Conservation (phyloP, 202 grass and related monocot species). For the Musa balbisiana region DNA sequence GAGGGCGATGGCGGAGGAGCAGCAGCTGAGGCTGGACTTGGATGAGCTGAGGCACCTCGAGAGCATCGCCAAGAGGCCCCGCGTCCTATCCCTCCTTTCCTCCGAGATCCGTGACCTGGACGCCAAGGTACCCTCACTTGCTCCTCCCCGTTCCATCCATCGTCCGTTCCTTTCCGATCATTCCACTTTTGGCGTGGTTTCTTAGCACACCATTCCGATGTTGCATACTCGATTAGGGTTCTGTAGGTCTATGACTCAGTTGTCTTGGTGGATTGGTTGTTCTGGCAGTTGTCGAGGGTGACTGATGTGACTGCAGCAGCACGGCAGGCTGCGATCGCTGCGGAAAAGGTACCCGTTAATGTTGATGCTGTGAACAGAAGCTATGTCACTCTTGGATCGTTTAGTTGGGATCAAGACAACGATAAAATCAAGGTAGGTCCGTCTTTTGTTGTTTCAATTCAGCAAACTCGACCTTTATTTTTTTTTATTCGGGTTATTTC, state of each 20-base stretch:
- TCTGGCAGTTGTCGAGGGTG: conserved; percentile 30
- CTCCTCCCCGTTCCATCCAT: background rate
- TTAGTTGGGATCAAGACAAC: conserved; percentile 86
- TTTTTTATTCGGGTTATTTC: background rate
- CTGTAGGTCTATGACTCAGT: no score
- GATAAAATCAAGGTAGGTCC: conserved; percentile 70
- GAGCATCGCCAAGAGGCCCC: conserved; percentile 53
- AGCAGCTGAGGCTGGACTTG: conserved; percentile 51
- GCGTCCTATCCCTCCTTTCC: conserved; percentile 53
- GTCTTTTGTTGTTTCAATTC: background rate
- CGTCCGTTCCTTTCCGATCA: background rate
- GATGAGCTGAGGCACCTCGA: conserved; percentile 71
- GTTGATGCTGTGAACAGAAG: conserved; percentile 24
- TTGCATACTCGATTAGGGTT: background rate
- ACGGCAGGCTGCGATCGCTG: background rate
- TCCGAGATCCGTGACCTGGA: conserved; percentile 65
- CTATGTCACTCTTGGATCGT: conserved; percentile 63
- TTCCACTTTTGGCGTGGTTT: no score
- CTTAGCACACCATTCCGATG: background rate
- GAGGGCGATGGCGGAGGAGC: conserved; percentile 35
- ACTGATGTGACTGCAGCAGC: conserved; percentile 20
- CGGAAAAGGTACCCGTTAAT: conserved; percentile 18
- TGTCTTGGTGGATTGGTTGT: background rate
- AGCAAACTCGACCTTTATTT: background rate
- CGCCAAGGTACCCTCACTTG: conserved; percentile 35